Base-by-base conservation (phyloP, 192 early-diverging fungal species). In the Mortierella alpina region DNA sequence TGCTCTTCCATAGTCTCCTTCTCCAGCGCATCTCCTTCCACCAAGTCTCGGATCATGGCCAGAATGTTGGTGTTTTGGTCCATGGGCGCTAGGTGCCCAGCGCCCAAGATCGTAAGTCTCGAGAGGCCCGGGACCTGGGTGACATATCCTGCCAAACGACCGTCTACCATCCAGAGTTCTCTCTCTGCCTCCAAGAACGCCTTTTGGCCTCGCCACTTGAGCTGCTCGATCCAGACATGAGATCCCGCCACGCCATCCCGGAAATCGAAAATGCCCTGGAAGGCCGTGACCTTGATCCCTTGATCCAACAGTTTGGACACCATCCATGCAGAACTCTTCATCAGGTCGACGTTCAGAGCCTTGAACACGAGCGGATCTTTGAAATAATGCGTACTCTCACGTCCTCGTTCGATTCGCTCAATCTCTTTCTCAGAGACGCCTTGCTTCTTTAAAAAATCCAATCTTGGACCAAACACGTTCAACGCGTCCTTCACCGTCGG, bases 251-350 rank as follows among this genome's bases (percentile, higher is more conserved):
- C 85, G 6, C 91, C 95, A 64, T 96, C 95, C 50, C 95, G 87
- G 72, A 91, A 94, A 84, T 96, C 95, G 83, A 94, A 94, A 57
- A 95, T 87, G 6, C 92, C 95, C 80, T 96, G 95, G 69, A 80
- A 92, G 8, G 93, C 84, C 39, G 93, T 59, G 22, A 93, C 90
- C 5, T 72, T 65, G 67, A 87, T 86, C 5, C 69, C 70, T 31
- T 76, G 70, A 52, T 88, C 82, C 39, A 96, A 77, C 31, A 96
- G 74, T 8, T 72, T 41, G 0, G 84, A 84, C 6, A 95, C 84
- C 59, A 90, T 79, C 41, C 84, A 84, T 40, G 86, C 85, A 8
- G 88, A 63, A 40, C 85, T 84, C 59, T 88, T 90, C 90, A 93
- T 93, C 50, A 92, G 90, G 69, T 96, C 94, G 44, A 75, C 78